These are phyloP conservation scores for Penicillium sp. DNA, from an alignment of 2,329 filamentous ascomycete species.

Conservation along the genomic window DNA sequence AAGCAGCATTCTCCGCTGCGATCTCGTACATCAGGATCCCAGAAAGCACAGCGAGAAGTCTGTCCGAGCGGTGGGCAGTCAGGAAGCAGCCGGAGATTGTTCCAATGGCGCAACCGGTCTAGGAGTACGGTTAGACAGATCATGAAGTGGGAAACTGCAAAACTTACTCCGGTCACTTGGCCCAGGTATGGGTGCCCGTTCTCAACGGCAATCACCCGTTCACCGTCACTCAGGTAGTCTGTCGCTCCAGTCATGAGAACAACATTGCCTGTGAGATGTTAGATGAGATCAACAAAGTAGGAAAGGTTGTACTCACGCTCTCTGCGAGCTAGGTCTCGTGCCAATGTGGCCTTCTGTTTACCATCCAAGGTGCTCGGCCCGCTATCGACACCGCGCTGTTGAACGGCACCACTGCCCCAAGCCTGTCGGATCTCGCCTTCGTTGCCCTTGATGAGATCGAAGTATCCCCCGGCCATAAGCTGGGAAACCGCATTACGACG, in stretches of 20 bases:
- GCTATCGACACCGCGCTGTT: constrained; percentile 85
- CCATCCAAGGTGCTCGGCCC: constrained; percentile 56
- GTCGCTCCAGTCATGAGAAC: constrained; percentile 79
- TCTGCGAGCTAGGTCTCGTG: constrained; percentile 64
- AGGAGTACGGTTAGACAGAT: neutral
- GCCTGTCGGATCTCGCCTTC: constrained; percentile 82
- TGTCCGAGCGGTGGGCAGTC: constrained; percentile 63
- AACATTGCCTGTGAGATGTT: constrained; percentile 52
- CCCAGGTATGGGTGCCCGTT: constrained; percentile 70
- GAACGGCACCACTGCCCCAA: constrained; percentile 56
- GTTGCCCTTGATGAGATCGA: constrained; percentile 92
- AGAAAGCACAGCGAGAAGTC: constrained; percentile 71
- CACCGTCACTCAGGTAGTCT: constrained; percentile 77
- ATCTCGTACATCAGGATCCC: constrained; percentile 77
- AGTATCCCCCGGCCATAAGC: constrained; percentile 72
- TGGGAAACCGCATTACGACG: constrained; percentile 70
- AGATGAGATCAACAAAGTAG: neutral
- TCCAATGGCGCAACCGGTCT: constrained; percentile 80
- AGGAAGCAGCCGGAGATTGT: constrained; percentile 77
- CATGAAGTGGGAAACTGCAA: neutral
- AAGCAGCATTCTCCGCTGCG: constrained; percentile 68
- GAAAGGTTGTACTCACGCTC: constrained; percentile 48
- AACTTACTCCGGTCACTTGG: constrained; percentile 45
- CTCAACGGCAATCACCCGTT: constrained; percentile 63
- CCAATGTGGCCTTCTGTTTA: constrained; percentile 62